A percentile compares a stretch with the other conserved stretches of the same genome.
Evolutionary conservation across 148 eudicot species (phyloP).

Genomic region (Limonium bicolor): DNA sequence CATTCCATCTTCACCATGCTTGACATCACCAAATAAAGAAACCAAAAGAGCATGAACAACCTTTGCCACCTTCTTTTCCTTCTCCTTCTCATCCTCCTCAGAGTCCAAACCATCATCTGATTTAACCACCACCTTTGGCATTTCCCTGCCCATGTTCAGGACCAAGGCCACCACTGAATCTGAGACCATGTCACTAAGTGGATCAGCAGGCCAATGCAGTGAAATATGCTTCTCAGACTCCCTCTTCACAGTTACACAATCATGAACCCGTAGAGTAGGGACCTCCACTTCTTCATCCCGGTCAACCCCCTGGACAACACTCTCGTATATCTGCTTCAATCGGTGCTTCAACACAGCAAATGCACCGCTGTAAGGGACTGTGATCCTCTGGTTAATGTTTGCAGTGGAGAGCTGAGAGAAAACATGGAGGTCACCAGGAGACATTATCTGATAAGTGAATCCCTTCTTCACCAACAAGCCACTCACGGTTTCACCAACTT

Average conservation of each 20-base stretch:
- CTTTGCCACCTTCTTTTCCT: constrained; percentile 55
- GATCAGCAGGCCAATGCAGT: constrained; percentile 75
- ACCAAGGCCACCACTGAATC: constrained; percentile 84
- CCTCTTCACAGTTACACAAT: constrained; percentile 53
- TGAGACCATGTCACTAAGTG: constrained; percentile 89
- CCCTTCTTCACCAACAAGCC: constrained; percentile 88
- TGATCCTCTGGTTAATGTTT: constrained; percentile 65
- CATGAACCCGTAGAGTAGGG: constrained; percentile 52
- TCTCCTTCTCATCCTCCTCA: constrained; percentile 36
- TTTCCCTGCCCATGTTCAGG: constrained; percentile 62
- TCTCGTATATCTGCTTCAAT: constrained; percentile 76
- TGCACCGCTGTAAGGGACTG: constrained; percentile 82
- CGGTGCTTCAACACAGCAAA: constrained; percentile 66
- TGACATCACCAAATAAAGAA: constrained; percentile 78
- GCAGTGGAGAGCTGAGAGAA: constrained; percentile 86
- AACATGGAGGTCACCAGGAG: constrained; percentile 78
- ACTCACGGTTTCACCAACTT: constrained; percentile 50
- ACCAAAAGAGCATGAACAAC: constrained; percentile 54
- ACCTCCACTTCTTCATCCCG: constrained; percentile 44
- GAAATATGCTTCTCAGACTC: constrained; percentile 80
- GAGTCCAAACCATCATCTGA: constrained; percentile 57
- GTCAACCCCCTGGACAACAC: constrained; percentile 49
- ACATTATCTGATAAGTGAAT: constrained; percentile 89
- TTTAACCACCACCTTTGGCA: constrained; percentile 69
- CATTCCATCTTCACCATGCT: constrained; percentile 55